These are phyloP conservation scores for Marchantia polymorpha DNA, from an alignment of 225 moss, liverwort and hornwort species.

Conservation along the genomic window DNA sequence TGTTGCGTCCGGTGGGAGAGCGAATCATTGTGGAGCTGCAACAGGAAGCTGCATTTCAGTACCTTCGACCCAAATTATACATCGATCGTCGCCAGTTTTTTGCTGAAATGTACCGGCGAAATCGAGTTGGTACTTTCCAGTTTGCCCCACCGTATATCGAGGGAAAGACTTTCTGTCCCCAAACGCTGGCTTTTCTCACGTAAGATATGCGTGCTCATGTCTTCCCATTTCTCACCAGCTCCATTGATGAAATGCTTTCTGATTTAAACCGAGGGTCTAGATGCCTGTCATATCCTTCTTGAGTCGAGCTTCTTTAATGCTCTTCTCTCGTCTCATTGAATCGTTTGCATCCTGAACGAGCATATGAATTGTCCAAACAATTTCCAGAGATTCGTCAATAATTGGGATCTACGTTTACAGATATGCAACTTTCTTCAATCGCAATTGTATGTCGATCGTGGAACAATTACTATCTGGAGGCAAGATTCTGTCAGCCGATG, in stretches of 20 bases:
- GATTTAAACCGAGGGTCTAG: no score
- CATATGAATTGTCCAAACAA: background rate
- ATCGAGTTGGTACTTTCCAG: slow-evolving; percentile 83
- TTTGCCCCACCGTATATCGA: slow-evolving; percentile 92
- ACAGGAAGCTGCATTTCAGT: slow-evolving; percentile 82
- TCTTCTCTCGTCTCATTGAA: no score
- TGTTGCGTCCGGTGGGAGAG: slow-evolving; percentile 60
- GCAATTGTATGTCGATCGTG: slow-evolving; percentile 76
- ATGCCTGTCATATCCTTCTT: no score
- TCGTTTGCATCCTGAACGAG: background rate
- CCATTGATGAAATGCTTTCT: no score
- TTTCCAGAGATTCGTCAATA: background rate
- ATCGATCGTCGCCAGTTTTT: slow-evolving; percentile 86
- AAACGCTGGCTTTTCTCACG: slow-evolving; percentile 85
- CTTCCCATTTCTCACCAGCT: background rate
- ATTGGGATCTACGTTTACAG: slow-evolving; percentile 33
- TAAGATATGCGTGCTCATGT: slow-evolving; percentile 37
- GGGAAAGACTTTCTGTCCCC: slow-evolving; percentile 90
- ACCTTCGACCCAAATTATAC: slow-evolving; percentile 72
- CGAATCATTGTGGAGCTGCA: slow-evolving; percentile 85
- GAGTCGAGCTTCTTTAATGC: no score
- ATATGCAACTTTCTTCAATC: slow-evolving; percentile 86
- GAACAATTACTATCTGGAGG: slow-evolving; percentile 86
- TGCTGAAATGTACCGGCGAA: slow-evolving; percentile 73
- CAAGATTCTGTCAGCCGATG: slow-evolving; percentile 45